Evolutionary conservation across 2,329 filamentous ascomycete genomes (phyloP).

Genomic region (Nectriaceae sp.): DNA sequence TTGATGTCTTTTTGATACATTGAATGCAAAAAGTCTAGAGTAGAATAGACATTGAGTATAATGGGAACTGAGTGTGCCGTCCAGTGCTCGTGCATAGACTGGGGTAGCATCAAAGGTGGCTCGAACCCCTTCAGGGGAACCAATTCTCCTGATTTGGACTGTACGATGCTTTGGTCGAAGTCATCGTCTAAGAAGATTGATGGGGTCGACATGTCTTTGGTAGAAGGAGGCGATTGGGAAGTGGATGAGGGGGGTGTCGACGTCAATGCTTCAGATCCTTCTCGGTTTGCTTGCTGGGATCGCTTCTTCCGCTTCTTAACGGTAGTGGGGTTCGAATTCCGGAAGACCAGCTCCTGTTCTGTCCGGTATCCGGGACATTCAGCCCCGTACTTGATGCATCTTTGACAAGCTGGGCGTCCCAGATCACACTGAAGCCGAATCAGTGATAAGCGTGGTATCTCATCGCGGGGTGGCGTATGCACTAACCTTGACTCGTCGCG

Average conservation of each 20-base stretch:
- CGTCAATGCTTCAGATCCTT: slow-evolving; percentile 7
- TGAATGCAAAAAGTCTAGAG: slow-evolving; percentile 35
- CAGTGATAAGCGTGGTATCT: slow-evolving; percentile 5
- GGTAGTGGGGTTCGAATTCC: slow-evolving; percentile 32
- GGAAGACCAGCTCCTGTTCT: slow-evolving; percentile 42
- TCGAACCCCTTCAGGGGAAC: slow-evolving; percentile 9
- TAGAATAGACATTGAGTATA: slow-evolving; percentile 39
- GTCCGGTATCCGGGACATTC: slow-evolving; percentile 43
- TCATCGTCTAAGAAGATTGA: slow-evolving; percentile 9
- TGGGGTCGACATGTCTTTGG: slow-evolving; percentile 12
- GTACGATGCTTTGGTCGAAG: slow-evolving; percentile 3
- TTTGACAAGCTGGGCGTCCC: slow-evolving; percentile 38
- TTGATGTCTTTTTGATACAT: slow-evolving; percentile 26
- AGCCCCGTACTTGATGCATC: slow-evolving; percentile 43
- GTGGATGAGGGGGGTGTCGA: neutral
- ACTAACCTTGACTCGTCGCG: slow-evolving; percentile 43
- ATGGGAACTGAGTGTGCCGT: slow-evolving; percentile 41
- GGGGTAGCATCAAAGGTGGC: slow-evolving; percentile 13
- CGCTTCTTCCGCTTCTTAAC: slow-evolving; percentile 35
- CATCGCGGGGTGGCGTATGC: neutral
- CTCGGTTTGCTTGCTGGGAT: slow-evolving; percentile 11
- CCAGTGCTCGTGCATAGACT: slow-evolving; percentile 38
- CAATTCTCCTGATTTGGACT: neutral
- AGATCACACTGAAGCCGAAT: slow-evolving; percentile 39
- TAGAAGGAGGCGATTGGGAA: slow-evolving; percentile 8